Conservation (phyloP, 768 basidiomycete species). For the Pleurotus sapidus region DNA sequence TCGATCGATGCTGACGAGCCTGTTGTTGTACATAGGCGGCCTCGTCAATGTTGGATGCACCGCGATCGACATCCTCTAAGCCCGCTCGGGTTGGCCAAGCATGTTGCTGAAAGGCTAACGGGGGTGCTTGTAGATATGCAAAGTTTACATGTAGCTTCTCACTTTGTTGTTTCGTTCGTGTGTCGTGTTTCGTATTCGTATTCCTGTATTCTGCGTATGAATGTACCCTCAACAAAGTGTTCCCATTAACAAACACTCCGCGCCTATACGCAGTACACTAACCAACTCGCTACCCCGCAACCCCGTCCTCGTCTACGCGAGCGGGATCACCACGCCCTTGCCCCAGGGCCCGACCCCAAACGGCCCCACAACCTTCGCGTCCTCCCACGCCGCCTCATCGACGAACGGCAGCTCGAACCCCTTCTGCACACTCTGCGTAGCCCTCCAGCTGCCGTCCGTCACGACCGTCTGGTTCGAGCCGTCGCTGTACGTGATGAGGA, state of each 20-base stretch:
- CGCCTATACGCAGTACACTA: no score
- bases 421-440: conserved; percentile 12
- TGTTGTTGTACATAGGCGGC: not conserved
- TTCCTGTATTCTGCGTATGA: no score
- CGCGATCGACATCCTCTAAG: not conserved
- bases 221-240: no score
- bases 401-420: conserved; percentile 27
- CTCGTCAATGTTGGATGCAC: not conserved
- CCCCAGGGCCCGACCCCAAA: not conserved
- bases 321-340: not conserved
- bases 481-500: conserved; percentile 20
- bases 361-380: conserved; percentile 16
- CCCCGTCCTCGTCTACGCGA: no score
- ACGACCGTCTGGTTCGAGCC: conserved; percentile 15
- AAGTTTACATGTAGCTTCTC: no score
- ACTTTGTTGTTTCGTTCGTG: no score
- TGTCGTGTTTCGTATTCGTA: no score
- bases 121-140: no score
- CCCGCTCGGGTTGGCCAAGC: no score
- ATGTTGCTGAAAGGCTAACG: no score
- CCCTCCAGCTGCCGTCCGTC: conserved; percentile 23
- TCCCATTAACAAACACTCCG: no score
- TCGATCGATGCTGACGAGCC: not conserved
- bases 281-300: no score
- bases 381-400: conserved; percentile 26